Evolutionary conservation across 2,329 filamentous ascomycete species (phyloP), one percentile per base, ranked within the genome.

Genomic region (Monilinia laxa): DNA sequence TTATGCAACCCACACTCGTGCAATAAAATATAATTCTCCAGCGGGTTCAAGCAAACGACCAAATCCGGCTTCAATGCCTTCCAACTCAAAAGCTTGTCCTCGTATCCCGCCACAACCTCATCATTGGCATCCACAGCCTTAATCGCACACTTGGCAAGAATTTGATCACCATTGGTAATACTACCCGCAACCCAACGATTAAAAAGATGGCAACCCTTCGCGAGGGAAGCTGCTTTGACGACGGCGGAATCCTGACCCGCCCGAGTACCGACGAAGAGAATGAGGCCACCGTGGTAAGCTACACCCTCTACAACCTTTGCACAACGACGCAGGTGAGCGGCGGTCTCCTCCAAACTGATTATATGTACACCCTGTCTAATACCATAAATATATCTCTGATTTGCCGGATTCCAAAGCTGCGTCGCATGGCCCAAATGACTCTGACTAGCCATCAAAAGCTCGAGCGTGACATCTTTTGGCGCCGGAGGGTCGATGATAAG

Each of bases 371-470:
- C 92, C 72, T 95, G 86, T 55, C 95, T 85, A 69, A 96, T 86
- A 73, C 95, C 95, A 77, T 91, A 93, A 77, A 99, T 98, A 80
- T 98, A 98, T 72, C 91, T 87, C 71, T 93, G 89, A 81, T 98
- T 99, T 63, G 87, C 89, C 14, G 95, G 93, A 80, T 99, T 96
- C 95, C 95, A 99, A 60, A 93, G 84, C 69, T 91, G 91, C 0
- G 90, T 94, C 75, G 91, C 86, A 80, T 99, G 95, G 70, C 95
- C 95, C 78, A 98, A 87, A 80, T 97, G 93, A 65, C 87, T 87
- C 80, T 96, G 92, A 42, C 90, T 88, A 56, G 93, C 91, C 82
- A 97, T 89, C 70, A 99, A 86, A 69, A 97, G 85, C 81, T 97
- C 93, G 68, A 99, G 87, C 58, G 93, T 93, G 69, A 98, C 85